Evolutionary conservation across 306 rosid genomes (phyloP).

Genomic region (Castanea crenata): DNA sequence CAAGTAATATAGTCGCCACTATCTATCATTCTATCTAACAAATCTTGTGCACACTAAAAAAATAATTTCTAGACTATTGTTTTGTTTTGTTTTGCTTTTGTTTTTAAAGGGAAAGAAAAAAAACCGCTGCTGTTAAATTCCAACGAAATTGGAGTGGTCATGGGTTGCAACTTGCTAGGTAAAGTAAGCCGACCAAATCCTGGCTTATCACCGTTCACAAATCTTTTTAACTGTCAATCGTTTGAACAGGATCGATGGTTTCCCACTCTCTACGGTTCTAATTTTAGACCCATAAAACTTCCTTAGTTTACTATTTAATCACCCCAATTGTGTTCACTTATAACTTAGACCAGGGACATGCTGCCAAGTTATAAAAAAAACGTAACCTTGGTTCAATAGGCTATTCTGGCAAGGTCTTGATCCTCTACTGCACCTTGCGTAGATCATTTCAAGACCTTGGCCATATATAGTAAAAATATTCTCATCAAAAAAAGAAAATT

Average conservation of each 20-base stretch:
- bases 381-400: constrained; percentile 11
- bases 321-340: no score
- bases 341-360: neutral
- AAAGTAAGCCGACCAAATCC: neutral
- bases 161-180: neutral
- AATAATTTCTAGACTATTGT: no score
- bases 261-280: constrained; percentile 26
- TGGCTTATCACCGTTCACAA: constrained; percentile 3
- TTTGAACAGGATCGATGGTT: constrained; percentile 21
- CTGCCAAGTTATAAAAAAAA: neutral
- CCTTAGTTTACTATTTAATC: constrained; percentile 28
- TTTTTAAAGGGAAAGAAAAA: neutral
- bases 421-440: neutral
- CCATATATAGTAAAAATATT: constrained; percentile 3
- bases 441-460: constrained; percentile 24
- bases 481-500: neutral
- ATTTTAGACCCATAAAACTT: constrained; percentile 21
- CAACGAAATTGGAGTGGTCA: neutral
- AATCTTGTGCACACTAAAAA: no score
- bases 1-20: no score
- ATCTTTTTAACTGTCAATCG: neutral
- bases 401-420: constrained; percentile 36
- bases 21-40: no score
- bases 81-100: no score
- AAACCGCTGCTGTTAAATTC: neutral